A percentile compares a stretch with the other conserved stretches of the same genome.
phyloP scores from a whole-genome alignment of 1,139 yeast species.

The Kodamaea ohmeri region DNA sequence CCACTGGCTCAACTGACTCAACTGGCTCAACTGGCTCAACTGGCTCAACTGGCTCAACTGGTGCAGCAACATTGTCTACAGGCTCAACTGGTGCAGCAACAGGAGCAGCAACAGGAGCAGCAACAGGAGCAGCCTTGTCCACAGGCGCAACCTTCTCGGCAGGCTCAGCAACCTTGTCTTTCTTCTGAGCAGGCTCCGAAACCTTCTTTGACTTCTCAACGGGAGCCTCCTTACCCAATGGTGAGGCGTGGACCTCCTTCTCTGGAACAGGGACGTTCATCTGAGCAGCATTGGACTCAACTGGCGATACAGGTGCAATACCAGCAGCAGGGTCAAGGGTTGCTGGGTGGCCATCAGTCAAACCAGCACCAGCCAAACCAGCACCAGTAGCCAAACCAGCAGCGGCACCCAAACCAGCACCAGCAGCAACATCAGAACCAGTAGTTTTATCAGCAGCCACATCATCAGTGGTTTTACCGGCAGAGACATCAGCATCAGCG shows the following conservation, averaged over 20 bases:
- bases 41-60: constrained; percentile 1
- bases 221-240: neutral
- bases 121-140: constrained; percentile 4
- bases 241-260: constrained; percentile 6
- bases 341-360: constrained; percentile 7
- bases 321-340: constrained; percentile 8
- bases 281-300: constrained; percentile 7
- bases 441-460: constrained; percentile 4
- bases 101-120: constrained; percentile 4
- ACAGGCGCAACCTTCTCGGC: neutral
- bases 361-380: constrained; percentile 8
- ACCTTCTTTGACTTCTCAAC: neutral
- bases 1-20: constrained; percentile 1
- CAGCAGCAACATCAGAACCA: constrained; percentile 9
- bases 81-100: neutral
- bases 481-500: constrained; percentile 1
- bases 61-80: neutral
- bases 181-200: neutral
- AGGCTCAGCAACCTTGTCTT: constrained; percentile 3
- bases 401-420: constrained; percentile 9
- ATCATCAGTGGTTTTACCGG: constrained; percentile 9
- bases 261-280: constrained; percentile 8
- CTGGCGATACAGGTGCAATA: constrained; percentile 6
- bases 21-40: constrained; percentile 5
- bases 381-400: constrained; percentile 6